Conservation (phyloP, 2,329 filamentous ascomycete species). For the Talaromyces marneffei region DNA sequence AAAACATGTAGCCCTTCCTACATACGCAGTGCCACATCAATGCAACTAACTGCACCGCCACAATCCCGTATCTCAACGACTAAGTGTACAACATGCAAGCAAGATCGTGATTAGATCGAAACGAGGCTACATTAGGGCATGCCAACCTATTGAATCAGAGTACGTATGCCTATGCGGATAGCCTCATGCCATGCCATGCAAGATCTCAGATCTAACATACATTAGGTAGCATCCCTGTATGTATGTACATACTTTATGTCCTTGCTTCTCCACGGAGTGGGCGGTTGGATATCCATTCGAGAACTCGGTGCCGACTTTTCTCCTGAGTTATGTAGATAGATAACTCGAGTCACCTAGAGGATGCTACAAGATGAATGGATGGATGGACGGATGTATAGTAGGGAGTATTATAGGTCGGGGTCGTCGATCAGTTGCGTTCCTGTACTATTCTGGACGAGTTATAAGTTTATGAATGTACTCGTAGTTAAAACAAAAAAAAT, state of each 20-base stretch:
- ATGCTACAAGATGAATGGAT: too few relatives aligned
- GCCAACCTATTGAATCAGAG: neutral
- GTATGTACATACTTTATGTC: neutral
- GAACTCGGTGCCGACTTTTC: neutral
- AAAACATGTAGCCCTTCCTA: neutral
- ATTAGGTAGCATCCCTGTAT: neutral
- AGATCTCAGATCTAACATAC: neutral
- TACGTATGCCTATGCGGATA: neutral
- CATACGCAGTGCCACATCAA: neutral
- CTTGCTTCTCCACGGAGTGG: neutral
- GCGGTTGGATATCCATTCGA: neutral
- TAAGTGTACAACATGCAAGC: neutral
- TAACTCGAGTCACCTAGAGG: too few relatives aligned
- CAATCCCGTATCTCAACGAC: neutral
- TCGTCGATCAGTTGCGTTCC: neutral
- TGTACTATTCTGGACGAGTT: neutral
- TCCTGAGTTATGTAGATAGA: neutral
- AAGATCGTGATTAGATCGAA: neutral
- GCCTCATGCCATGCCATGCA: neutral
- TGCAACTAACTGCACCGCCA: neutral
- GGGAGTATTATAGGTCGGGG: neutral
- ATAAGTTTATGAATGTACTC: neutral
- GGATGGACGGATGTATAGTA: neutral
- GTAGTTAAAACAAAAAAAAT: too few relatives aligned
- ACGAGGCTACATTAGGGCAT: neutral